Evolutionary conservation across 257 asterid species (phyloP), one percentile per base, ranked within the genome.

Genomic region (Nemophila menziesii): DNA sequence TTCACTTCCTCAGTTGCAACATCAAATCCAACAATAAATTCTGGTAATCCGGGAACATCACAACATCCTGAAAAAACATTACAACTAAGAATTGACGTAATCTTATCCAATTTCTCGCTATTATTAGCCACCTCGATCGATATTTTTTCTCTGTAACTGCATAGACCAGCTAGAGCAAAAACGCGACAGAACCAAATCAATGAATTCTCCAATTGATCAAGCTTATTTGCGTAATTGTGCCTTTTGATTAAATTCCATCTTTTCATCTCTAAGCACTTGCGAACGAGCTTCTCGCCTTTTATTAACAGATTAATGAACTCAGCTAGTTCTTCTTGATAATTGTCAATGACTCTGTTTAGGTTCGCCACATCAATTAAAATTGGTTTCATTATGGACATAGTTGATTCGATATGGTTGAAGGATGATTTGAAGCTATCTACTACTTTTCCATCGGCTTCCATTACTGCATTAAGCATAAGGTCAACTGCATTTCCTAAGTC

Each of bases 321-420:
- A 5, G 39, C 37, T 10, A 39, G 50, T 39, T 61, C 77, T 5
- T n/a, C 42, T 1, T 21, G 49, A 0, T 56, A 62, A 13, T 51
- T 43, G 3, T 52, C 62, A 46, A 58, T n/a, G 43, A 46, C 23
- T 29, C 2, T 24, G 61, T 44, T 54, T 27, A 61, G 46, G 36
- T 5, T 66, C 38, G 65, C 54, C 3, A 66, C 45, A 7, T 70
- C 78, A 1, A 51, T 60, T n/a, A 66, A 19, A 37, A 42, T 14
- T 15, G 40, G 60, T 43, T 48, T 44, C 21, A 66, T 62, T 0
- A 24, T 9, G 0, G 0, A 1, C 0, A 66, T 38, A 3, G 62
- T 54, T 9, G 54, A n/a, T 8, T 51, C 19, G 1, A 70, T 17
- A 11, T 56, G 49, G 49, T 43, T 26, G 22, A 70, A 37, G 46